phyloP scores from a whole-genome alignment of 306 rosid genomes.

The Vicia sativa region DNA sequence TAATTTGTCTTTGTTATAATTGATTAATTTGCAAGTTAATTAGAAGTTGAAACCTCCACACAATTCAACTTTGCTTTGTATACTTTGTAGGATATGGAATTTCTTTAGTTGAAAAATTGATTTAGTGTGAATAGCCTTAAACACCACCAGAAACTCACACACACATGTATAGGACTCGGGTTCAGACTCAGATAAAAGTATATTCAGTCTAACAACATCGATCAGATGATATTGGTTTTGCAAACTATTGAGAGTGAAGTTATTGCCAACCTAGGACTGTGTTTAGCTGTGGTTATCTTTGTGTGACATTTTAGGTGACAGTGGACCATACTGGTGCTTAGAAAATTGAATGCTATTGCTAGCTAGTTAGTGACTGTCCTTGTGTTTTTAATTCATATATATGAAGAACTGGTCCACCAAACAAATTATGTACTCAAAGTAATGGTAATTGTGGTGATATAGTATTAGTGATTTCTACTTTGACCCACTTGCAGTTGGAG shows the following conservation, averaged over 20 bases:
- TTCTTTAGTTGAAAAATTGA: background rate
- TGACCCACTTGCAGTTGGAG: conserved; percentile 90
- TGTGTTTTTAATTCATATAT: conserved; percentile 43
- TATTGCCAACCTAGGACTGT: conserved; percentile 43
- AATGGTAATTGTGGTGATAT: conserved; percentile 52
- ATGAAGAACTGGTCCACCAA: conserved; percentile 52
- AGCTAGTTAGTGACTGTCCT: conserved; percentile 45
- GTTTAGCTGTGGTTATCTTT: conserved; percentile 41
- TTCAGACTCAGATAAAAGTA: too few species aligned
- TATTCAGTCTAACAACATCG: too few species aligned
- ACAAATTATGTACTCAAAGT: conserved; percentile 40
- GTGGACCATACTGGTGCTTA: conserved; percentile 49
- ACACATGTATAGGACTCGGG: too few species aligned
- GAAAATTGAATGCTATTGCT: conserved; percentile 45
- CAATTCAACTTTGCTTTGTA: conserved; percentile 6
- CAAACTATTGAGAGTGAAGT: background rate
- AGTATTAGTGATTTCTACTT: conserved; percentile 42
- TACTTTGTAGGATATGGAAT: background rate
- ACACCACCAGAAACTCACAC: too few species aligned
- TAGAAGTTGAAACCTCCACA: conserved; percentile 6
- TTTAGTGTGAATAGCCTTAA: too few species aligned
- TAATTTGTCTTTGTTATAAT: conserved; percentile 25
- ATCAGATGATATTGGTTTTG: too few species aligned
- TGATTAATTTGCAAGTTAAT: conserved; percentile 30
- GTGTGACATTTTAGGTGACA: conserved; percentile 46